A percentile compares a stretch with the other conserved stretches of the same genome.
phyloP scores from a whole-genome alignment of 352 stramenopile genomes.

The Paralagenidium karlingii region DNA sequence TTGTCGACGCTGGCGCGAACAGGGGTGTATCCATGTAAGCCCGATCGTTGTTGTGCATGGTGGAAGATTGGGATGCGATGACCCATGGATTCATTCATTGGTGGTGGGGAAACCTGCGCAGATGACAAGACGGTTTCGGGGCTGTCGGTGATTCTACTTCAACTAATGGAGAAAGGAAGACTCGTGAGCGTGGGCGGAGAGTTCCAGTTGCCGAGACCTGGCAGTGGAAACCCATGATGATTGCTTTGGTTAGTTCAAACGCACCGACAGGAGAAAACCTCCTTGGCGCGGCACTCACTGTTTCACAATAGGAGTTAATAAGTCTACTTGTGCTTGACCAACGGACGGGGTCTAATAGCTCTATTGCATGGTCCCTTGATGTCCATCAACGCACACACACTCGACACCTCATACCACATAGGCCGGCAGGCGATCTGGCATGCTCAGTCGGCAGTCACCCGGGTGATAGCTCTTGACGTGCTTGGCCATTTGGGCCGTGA shows the following conservation, averaged over 20 bases:
- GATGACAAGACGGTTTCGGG: conserved; percentile 76
- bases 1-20: conserved; percentile 79
- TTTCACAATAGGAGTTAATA: no score
- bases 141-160: conserved; percentile 47
- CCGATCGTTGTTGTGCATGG: neutral
- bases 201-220: conserved; percentile 52
- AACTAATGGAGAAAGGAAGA: conserved; percentile 54
- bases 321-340: no score
- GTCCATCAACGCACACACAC: no score
- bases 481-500: conserved; percentile 34
- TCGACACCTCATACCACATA: no score
- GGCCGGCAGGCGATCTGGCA: conserved; percentile 19
- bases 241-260: no score
- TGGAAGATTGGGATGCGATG: conserved; percentile 1
- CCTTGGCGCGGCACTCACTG: no score
- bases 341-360: no score
- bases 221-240: no score
- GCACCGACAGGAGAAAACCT: no score
- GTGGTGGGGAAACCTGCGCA: no score
- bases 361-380: no score
- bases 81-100: no score
- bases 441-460: conserved; percentile 18
- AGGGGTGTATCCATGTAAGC: conserved; percentile 61
- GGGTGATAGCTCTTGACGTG: conserved; percentile 28
- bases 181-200: conserved; percentile 52